Evolutionary conservation across 352 stramenopile genomes (phyloP).

Genomic region (Globisporangium apiculatum): DNA sequence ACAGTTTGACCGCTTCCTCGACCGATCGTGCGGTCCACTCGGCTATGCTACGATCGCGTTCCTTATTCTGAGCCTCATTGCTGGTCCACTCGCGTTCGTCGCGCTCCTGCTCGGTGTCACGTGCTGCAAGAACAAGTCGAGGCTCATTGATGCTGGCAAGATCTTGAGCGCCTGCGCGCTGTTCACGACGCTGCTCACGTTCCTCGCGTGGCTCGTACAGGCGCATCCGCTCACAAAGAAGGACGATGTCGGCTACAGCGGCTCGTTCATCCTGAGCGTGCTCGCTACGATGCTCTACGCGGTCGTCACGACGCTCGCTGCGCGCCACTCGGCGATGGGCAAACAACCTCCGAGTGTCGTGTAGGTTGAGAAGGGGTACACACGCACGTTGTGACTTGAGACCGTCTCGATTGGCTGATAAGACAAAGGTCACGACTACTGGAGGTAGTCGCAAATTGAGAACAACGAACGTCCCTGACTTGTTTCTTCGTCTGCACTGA

Average conservation of each 20-base stretch:
- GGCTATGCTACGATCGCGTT: slow-evolving; percentile 41
- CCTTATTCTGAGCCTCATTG: slow-evolving; percentile 28
- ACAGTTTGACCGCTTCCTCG: slow-evolving; percentile 54
- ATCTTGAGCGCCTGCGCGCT: slow-evolving; percentile 34
- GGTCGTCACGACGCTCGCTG: slow-evolving; percentile 23
- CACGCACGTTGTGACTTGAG: too few relatives aligned
- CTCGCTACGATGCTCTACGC: slow-evolving; percentile 43
- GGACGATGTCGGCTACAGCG: slow-evolving; percentile 49
- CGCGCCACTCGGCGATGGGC: slow-evolving; percentile 19
- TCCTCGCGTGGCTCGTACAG: slow-evolving; percentile 55
- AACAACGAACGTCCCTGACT: too few relatives aligned
- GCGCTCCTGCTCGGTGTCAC: slow-evolving; percentile 49
- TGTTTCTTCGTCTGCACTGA: too few relatives aligned
- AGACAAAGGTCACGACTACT: too few relatives aligned
- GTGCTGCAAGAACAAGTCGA: slow-evolving; percentile 66
- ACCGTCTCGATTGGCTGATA: too few relatives aligned
- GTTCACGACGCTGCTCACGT: slow-evolving; percentile 41
- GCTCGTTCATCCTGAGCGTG: slow-evolving; percentile 48
- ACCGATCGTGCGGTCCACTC: slow-evolving; percentile 45
- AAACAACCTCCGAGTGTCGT: too few relatives aligned
- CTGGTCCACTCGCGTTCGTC: slow-evolving; percentile 39
- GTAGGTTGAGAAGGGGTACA: too few relatives aligned
- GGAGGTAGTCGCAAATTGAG: too few relatives aligned
- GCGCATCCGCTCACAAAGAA: slow-evolving; percentile 38
- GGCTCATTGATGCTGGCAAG: slow-evolving; percentile 43